Evolutionary conservation across 108 stramenopile species (phyloP).

Genomic region (Cyclotella choctawhatcheeana): DNA sequence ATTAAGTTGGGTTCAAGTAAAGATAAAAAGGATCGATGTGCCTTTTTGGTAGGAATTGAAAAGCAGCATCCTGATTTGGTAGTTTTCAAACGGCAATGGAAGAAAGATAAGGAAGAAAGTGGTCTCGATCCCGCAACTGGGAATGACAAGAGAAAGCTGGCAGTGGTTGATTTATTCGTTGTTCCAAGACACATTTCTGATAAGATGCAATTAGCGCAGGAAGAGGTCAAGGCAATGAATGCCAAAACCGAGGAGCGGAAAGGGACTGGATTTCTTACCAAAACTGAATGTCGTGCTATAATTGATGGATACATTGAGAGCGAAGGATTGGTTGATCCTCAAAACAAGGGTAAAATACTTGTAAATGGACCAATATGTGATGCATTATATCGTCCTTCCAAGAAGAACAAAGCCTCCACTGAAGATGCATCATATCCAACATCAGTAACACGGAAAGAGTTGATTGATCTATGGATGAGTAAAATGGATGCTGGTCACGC

Average conservation of each 20-base stretch:
- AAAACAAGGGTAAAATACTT: slow-evolving; percentile 32
- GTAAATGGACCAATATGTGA: slow-evolving; percentile 85
- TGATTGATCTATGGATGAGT: slow-evolving; percentile 52
- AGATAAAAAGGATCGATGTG: slow-evolving; percentile 64
- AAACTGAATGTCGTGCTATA: slow-evolving; percentile 67
- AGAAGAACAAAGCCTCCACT: slow-evolving; percentile 37
- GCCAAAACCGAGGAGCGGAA: slow-evolving; percentile 76
- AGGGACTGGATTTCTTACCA: slow-evolving; percentile 79
- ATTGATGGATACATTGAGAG: slow-evolving; percentile 68
- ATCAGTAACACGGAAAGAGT: slow-evolving; percentile 63
- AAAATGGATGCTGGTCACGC: slow-evolving; percentile 72
- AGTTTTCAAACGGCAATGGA: slow-evolving; percentile 32
- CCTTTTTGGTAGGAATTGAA: slow-evolving; percentile 54
- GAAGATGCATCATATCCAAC: slow-evolving; percentile 40
- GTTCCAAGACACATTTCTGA: slow-evolving; percentile 62
- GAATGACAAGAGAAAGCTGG: slow-evolving; percentile 47
- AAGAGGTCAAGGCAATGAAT: slow-evolving; percentile 75
- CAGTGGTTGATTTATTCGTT: slow-evolving; percentile 67
- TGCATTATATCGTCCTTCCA: slow-evolving; percentile 60
- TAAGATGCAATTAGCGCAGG: slow-evolving; percentile 57
- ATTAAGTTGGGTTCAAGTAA: slow-evolving; percentile 61
- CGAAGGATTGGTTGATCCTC: slow-evolving; percentile 55
- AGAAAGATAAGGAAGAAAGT: slow-evolving; percentile 33
- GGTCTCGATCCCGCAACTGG: slow-evolving; percentile 20
- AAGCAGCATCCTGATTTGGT: slow-evolving; percentile 56